Evolutionary conservation across 2,329 filamentous ascomycete species (phyloP), one percentile per base, ranked within the genome.

Genomic region (Talaromyces funiculosus): DNA sequence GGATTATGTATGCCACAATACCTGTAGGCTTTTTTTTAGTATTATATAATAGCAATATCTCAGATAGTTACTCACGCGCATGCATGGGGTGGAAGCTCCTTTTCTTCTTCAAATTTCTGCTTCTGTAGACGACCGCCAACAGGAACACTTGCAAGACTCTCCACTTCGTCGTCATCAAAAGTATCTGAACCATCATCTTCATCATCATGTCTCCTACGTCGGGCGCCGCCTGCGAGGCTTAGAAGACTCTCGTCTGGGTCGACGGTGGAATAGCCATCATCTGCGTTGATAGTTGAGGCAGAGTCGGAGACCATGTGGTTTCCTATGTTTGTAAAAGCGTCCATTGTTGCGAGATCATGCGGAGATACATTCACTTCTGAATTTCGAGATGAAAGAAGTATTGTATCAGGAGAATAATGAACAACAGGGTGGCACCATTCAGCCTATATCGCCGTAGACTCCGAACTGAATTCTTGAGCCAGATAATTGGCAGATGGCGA

Each of bases 1-100:
- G 94, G 89, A 61, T 95, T 96, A 79, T 99, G 94, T 65, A 99
- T 99, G 62, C 94, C 94, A 74, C 94, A 99, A 76, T 97, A 97
- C 40, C 91, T 94, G 72, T 53, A 60, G 33, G 54, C n/a, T n/a
- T 64, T 51, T 10, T 63, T 35, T 64, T 33, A 58, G 47, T 47
- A 63, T 45, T 29, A 18, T 57, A 57, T 10, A n/a, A 18, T 14
- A 18, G 14, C 9, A 24, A n/a, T 38, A 18, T 10, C 20, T 38
- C 14, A 22, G 22, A 22, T 33, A 24, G 31, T 58, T 59, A 86
- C 89, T 78, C 86, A 96, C 87, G 92, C 90, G 88, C 93, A 99
- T 66, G 95, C 94, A 80, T 99, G 94, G 64, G 90, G 81, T 26
- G 94, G 94, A 58, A 97, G 85, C 75, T 96, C 91, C 71, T 92